phyloP scores from a whole-genome alignment of 306 rosid genomes.

The Mimosa bimucronata region DNA sequence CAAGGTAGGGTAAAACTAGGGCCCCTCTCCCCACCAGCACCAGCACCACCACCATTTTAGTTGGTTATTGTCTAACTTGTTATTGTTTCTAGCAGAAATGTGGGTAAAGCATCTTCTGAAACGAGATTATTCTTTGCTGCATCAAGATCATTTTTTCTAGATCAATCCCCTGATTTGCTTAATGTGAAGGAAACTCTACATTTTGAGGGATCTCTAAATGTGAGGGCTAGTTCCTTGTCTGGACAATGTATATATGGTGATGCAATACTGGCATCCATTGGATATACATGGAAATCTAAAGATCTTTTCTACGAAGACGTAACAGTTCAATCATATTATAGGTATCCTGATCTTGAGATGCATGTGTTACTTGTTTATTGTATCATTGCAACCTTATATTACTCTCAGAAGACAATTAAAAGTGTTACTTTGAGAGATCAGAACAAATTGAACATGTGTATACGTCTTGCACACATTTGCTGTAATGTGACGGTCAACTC shows the following conservation, averaged over 20 bases:
- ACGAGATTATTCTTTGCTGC: constrained; percentile 75
- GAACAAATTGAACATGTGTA: background rate
- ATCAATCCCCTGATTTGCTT: constrained; percentile 48
- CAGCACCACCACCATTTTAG: background rate
- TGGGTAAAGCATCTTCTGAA: constrained; percentile 93
- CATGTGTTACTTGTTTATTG: constrained; percentile 24
- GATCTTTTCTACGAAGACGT: constrained; percentile 80
- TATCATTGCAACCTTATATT: constrained; percentile 26
- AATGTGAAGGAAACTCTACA: constrained; percentile 50
- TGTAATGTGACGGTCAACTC: constrained; percentile 21
- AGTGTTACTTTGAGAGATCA: constrained; percentile 5
- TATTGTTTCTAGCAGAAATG: constrained; percentile 61
- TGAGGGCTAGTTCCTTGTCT: constrained; percentile 80
- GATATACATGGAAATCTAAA: constrained; percentile 73
- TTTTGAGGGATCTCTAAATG: constrained; percentile 57
- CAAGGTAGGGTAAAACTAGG: constrained; percentile 60
- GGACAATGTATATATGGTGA: constrained; percentile 84
- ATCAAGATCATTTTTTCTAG: constrained; percentile 50
- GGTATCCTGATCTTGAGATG: constrained; percentile 55
- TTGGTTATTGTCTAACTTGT: constrained; percentile 31
- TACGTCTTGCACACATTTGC: constrained; percentile 21
- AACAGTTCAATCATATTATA: constrained; percentile 68
- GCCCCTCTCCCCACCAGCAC: background rate
- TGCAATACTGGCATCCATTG: constrained; percentile 84
- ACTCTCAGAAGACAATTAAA: constrained; percentile 21